Evolutionary conservation across 495 filamentous ascomycete genomes (phyloP).

Genomic region (Talaromyces wortmannii): DNA sequence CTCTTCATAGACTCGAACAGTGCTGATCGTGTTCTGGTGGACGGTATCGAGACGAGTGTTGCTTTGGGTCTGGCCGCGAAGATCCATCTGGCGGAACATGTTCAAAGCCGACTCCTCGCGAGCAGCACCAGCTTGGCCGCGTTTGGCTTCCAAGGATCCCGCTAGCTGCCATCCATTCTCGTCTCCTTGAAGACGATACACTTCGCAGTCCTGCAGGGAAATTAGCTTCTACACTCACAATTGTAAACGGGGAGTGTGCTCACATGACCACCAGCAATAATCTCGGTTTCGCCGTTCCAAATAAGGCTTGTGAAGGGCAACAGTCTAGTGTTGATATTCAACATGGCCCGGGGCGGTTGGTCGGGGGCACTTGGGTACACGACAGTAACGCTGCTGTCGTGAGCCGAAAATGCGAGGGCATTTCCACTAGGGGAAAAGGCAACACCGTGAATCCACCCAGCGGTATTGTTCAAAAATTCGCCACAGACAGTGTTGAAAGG

Average conservation of each 20-base stretch:
- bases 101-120: conserved; percentile 86
- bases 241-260: conserved; percentile 11
- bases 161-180: conserved; percentile 78
- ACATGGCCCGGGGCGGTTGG: conserved; percentile 78
- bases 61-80: conserved; percentile 82
- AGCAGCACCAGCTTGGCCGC: conserved; percentile 47
- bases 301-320: conserved; percentile 86
- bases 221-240: conserved; percentile 1
- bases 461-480: conserved; percentile 89
- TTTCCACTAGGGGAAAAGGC: conserved; percentile 88
- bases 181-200: conserved; percentile 81
- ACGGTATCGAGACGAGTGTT: conserved; percentile 92
- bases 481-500: conserved; percentile 98
- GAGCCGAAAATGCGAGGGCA: conserved; percentile 82
- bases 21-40: conserved; percentile 95
- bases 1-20: conserved; percentile 66
- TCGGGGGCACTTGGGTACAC: conserved; percentile 93
- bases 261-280: conserved; percentile 88
- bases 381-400: conserved; percentile 92
- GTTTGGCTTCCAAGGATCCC: conserved; percentile 69
- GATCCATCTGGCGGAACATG: conserved; percentile 98
- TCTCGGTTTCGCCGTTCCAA: conserved; percentile 89
- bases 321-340: conserved; percentile 83
- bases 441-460: conserved; percentile 91
- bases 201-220: conserved; percentile 69